Evolutionary conservation across 345 rosid genomes (phyloP), one percentile per base, ranked within the genome.

Genomic region (Mangifera indica): DNA sequence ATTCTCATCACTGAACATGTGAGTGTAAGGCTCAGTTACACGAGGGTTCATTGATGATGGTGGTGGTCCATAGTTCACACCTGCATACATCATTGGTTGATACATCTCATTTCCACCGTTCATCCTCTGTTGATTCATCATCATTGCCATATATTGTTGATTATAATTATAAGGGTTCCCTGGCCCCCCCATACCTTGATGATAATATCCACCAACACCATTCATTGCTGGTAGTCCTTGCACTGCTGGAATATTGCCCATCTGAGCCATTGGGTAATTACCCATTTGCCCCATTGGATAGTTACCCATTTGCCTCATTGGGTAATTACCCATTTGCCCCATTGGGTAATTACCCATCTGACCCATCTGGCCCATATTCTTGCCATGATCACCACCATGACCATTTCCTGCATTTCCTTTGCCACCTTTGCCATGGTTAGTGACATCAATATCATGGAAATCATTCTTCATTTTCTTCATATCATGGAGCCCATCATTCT

Each of bases 1-100:
- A 60, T 96, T 96, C 87, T 96, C 98, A 81, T 96, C 99, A 42
- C 91, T 96, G 72, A 96, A 88, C 86, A 77, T 78, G 73, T 91
- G 83, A 18, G 91, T 81, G 77, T 87, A 91, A 8, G 86, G 78
- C 60, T 89, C 98, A 9, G 82, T 17, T 44, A 34, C 78, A 0
- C 84, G 81, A 0, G 83, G 82, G 5, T 82, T 89, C 88, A 84
- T 83, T 0, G 85, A 81, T 0, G 94, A 89, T 3, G 84, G 87
- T 29, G 42, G 83, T 4, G 72, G 77, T 37, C 89, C 90, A 80
- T 90, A 90, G 34, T 76, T 84, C 3, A 81, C 81, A 0, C 87
- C 79, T 0, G 91, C 89, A 68, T 92, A 91, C 97, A 87, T 92
- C 96, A 87, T 84, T 0, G 98, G 97, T 22, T 87, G 94, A 68